Base-by-base conservation (phyloP, 768 basidiomycete species). In the Omphalotus guepiniiformis region DNA sequence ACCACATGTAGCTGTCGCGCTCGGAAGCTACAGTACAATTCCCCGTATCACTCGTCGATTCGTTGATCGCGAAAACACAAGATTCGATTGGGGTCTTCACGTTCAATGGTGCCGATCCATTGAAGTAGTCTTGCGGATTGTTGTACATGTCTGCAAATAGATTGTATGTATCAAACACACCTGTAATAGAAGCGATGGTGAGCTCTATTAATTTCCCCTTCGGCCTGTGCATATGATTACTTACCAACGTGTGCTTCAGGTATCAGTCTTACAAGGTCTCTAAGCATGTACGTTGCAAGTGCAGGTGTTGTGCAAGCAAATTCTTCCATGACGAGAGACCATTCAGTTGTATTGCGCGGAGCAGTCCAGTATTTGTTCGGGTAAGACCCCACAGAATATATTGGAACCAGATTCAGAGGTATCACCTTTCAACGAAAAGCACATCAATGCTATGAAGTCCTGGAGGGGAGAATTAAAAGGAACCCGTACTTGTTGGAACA, bases 181-280 rank as follows among this genome's bases (percentile, higher is more conserved):
- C 30, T 32, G 9, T 9, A 32, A 32, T n/a, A 32, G 30, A 32
- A n/a, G n/a, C 9, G 9, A 32, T 9, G 30, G 9, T n/a, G 30
- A 32, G 9, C 30, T 9, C 9, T 9, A 32, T n/a, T n/a, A 32
- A 32, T 32, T 32, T 32, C 30, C 9, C 30, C n/a, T 32, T 9
- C 30, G 9, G n/a, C 30, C 9, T 32, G 30, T 32, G 30, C 9
- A 32, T 9, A 32, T 32, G 9, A 9, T n/a, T 32, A 48, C 60
- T 49, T 43, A 73, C 73, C 70, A 51, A 75, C 56, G 47, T 73
- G 69, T 1, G 71, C 73, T 3, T 61, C 72, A 0, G 56, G 58
- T 3, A 70, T 50, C 6, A 47, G 54, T 7, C 60, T 56, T 12
- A 56, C 55, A 23, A 63, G 54, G 4, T 55, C 55, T n/a, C 60